Percentiles rank a stretch among this genome's conserved stretches.
phyloP scores from a whole-genome alignment of 2,329 filamentous ascomycete species.

The Juglanconis oblonga region DNA sequence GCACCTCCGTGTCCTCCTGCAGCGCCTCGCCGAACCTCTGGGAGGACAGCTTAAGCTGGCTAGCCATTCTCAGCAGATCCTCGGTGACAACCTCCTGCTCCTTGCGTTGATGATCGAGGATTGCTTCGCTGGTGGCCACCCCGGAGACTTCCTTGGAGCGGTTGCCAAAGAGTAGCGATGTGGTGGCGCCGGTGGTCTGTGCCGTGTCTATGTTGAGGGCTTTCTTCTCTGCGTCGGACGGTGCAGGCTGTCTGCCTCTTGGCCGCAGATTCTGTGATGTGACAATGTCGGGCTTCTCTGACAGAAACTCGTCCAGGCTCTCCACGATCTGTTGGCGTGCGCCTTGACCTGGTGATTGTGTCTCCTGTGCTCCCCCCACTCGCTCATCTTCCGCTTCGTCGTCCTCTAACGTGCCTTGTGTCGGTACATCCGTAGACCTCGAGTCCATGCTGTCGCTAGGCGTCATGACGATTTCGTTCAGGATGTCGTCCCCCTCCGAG shows the following conservation, averaged over 20 bases:
- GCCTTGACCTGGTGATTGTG: not conserved
- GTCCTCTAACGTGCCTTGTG: slow-evolving; percentile 22
- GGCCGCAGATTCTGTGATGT: slow-evolving; percentile 34
- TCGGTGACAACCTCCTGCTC: slow-evolving; percentile 82
- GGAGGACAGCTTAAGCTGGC: slow-evolving; percentile 72
- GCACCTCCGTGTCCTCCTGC: slow-evolving; percentile 67
- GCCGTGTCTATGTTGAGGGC: slow-evolving; percentile 8
- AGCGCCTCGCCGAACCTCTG: slow-evolving; percentile 68
- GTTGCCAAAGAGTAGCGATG: slow-evolving; percentile 13
- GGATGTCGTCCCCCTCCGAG: slow-evolving; percentile 55
- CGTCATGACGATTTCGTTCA: slow-evolving; percentile 53
- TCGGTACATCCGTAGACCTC: slow-evolving; percentile 21
- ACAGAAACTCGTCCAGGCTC: slow-evolving; percentile 8
- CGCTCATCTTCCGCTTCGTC: slow-evolving; percentile 4
- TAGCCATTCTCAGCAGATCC: slow-evolving; percentile 78
- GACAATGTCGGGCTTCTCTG: slow-evolving; percentile 20
- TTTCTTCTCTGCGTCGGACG: slow-evolving; percentile 13
- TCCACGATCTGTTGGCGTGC: slow-evolving; percentile 5
- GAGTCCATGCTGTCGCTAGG: slow-evolving; percentile 52
- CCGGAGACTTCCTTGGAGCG: slow-evolving; percentile 23
- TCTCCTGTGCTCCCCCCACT: slow-evolving; percentile 2
- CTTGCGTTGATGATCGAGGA: slow-evolving; percentile 71
- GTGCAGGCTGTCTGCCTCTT: slow-evolving; percentile 18
- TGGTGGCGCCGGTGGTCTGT: slow-evolving; percentile 19
- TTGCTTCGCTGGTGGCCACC: slow-evolving; percentile 60